Base-by-base conservation (phyloP, 1,284 basidiomycete species). In the Leucoagaricus sp. region DNA sequence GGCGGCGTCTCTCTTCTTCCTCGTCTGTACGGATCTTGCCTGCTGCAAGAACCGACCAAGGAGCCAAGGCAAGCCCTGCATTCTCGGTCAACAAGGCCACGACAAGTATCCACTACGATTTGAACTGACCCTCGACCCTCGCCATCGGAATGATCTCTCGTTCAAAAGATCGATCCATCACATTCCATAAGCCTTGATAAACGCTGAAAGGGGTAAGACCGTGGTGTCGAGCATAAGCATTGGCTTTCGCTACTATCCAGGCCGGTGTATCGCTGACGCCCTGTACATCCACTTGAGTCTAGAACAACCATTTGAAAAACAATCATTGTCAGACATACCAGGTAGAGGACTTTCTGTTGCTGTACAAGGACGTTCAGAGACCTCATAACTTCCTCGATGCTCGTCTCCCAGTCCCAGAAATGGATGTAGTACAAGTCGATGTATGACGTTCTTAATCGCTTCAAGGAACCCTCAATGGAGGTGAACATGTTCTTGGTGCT, bases 111-210 rank as follows among this genome's bases (percentile, higher is more conserved):
- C 26, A 33, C 21, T 5, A 40, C 47, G 17, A 38, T n/a, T 33
- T 7, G 31, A n/a, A 4, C 62, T 62, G 63, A 63, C 82, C 82
- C 60, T 78, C 70, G 15, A 68, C 63, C 15, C 76, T 73, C 3
- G 75, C 75, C 82, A 84, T 83, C 1, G 81, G 81, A 44, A 83
- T 76, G 55, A 83, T 82, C 4, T 82, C 81, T 7, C 80, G 70
- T 68, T 84, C 82, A 55, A 84, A 78, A 29, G 76, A 74, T 33
- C 81, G 74, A 26, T 75, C 65, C 67, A 79, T 69, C 42, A 82
- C 69, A 53, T 75, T 81, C 79, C 79, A 84, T 4, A 60, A 59
- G n/a, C 81, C 81, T 68, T 83, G 79, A 60, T 83, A 84, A 31
- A 83, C 70, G 17, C 69, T 67, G 64, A 84, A 84, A 10, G 76